Evolutionary conservation across 805 yeast species (phyloP).

Genomic region (Komagataella populi): DNA sequence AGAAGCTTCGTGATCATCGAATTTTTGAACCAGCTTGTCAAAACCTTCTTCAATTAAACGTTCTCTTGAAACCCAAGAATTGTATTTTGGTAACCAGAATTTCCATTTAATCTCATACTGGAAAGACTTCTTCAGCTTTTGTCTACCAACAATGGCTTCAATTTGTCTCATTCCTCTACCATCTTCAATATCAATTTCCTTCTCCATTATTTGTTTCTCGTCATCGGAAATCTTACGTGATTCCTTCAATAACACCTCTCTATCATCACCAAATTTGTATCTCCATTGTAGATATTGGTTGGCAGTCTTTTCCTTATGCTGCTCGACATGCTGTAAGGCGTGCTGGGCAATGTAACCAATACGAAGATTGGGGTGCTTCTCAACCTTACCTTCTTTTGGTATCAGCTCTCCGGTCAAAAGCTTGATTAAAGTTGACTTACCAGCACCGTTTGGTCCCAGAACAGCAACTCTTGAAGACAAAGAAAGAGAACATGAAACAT

Average conservation of each 20-base stretch:
- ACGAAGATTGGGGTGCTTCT: slow-evolving; percentile 96
- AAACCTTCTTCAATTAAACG: slow-evolving; percentile 71
- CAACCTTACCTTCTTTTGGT: slow-evolving; percentile 81
- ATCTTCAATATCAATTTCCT: slow-evolving; percentile 68
- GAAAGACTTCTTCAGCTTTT: slow-evolving; percentile 89
- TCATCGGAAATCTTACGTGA: slow-evolving; percentile 74
- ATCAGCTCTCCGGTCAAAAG: slow-evolving; percentile 83
- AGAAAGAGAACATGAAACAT: slow-evolving; percentile 84
- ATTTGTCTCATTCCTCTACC: slow-evolving; percentile 81
- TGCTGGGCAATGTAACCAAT: slow-evolving; percentile 98
- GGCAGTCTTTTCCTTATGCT: slow-evolving; percentile 95
- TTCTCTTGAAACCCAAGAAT: slow-evolving; percentile 88
- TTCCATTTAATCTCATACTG: slow-evolving; percentile 96
- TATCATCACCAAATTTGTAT: slow-evolving; percentile 94
- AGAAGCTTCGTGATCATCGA: slow-evolving; percentile 97
- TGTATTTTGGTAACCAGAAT: slow-evolving; percentile 81
- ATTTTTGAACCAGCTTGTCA: slow-evolving; percentile 83
- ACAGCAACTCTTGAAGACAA: slow-evolving; percentile 95
- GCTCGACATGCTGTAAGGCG: slow-evolving; percentile 92
- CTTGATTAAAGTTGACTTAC: slow-evolving; percentile 92
- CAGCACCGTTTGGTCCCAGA: slow-evolving; percentile 98
- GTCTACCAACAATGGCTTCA: slow-evolving; percentile 96
- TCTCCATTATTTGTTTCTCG: slow-evolving; percentile 65
- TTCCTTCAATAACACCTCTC: slow-evolving; percentile 90
- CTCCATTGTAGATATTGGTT: slow-evolving; percentile 98